These are phyloP conservation scores for Periglandula ipomoeae DNA, from an alignment of 2,329 filamentous ascomycete species.

Conservation along the genomic window DNA sequence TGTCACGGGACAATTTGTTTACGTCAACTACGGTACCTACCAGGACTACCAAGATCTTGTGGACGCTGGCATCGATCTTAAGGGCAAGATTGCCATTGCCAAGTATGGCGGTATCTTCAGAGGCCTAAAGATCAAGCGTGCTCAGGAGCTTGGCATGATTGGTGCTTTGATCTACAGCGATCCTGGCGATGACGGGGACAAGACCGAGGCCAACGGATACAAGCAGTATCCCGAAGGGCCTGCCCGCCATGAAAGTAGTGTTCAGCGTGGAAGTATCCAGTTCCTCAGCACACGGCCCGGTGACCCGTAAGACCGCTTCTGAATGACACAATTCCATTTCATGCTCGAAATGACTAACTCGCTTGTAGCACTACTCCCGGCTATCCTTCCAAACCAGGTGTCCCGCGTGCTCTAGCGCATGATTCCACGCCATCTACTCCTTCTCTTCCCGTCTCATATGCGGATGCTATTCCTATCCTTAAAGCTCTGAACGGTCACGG, in stretches of 20 bases:
- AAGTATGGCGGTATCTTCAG: constrained; percentile 84
- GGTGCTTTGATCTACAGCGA: constrained; percentile 81
- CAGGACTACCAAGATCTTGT: constrained; percentile 76
- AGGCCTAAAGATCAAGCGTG: constrained; percentile 85
- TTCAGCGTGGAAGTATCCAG: constrained; percentile 81
- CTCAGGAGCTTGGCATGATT: constrained; percentile 81
- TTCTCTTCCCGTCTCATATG: constrained; percentile 83
- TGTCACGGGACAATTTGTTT: constrained; percentile 79
- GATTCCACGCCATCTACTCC: constrained; percentile 73
- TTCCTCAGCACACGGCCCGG: constrained; percentile 63
- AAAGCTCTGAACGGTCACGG: constrained; percentile 85
- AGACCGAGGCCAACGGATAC: constrained; percentile 74
- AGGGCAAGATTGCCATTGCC: constrained; percentile 78
- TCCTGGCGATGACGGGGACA: constrained; percentile 76
- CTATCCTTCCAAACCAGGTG: constrained; percentile 87
- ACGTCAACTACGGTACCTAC: constrained; percentile 85
- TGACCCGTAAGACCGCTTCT: constrained; percentile 46
- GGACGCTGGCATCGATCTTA: constrained; percentile 62
- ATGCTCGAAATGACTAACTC: neutral
- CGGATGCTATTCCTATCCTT: constrained; percentile 78
- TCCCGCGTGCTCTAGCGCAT: constrained; percentile 61
- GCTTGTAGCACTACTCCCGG: constrained; percentile 65
- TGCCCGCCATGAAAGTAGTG: constrained; percentile 76
- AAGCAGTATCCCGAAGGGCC: constrained; percentile 76
- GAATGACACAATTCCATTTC: neutral